A percentile compares a stretch with the other conserved stretches of the same genome.
phyloP scores from a whole-genome alignment of 2,329 filamentous ascomycete species.

The Tricladium varicosporioides region DNA sequence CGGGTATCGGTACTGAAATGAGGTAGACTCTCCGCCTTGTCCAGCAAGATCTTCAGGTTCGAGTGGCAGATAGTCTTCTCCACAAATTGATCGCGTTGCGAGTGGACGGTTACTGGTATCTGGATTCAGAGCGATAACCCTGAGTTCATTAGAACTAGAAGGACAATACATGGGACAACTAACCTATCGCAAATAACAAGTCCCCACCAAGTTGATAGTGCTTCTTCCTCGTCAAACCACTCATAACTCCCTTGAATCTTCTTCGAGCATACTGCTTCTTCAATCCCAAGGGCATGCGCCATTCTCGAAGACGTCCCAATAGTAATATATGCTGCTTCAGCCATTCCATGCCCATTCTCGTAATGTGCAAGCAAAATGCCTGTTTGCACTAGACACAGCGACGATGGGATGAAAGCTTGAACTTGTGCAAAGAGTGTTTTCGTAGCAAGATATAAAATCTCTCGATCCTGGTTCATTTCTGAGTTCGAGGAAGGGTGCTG shows the following conservation, averaged over 20 bases:
- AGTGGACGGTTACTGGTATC: constrained; percentile 17
- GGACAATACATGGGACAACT: not conserved
- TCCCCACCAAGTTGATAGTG: constrained; percentile 24
- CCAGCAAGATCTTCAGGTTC: constrained; percentile 18
- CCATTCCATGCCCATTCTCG: constrained; percentile 22
- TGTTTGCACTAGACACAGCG: constrained; percentile 21
- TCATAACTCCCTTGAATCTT: constrained; percentile 19
- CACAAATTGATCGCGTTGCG: constrained; percentile 16
- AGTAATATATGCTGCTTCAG: constrained; percentile 23
- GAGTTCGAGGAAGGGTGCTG: constrained; percentile 19
- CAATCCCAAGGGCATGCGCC: constrained; percentile 19
- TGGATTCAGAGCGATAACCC: constrained; percentile 17
- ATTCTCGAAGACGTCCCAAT: constrained; percentile 21
- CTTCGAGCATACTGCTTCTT: constrained; percentile 16
- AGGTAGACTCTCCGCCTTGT: not conserved
- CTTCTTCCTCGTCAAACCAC: constrained; percentile 24
- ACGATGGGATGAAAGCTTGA: constrained; percentile 21
- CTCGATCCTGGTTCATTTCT: constrained; percentile 18
- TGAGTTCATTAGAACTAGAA: constrained; percentile 1
- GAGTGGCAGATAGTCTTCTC: constrained; percentile 20
- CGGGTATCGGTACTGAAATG: constrained; percentile 15
- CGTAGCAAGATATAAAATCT: constrained; percentile 23
- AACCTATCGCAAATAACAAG: constrained; percentile 27
- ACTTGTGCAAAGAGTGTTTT: constrained; percentile 27
- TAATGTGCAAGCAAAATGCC: constrained; percentile 21